phyloP scores from a whole-genome alignment of 371 early-diverging fungal species.

The Mucor racemosus region DNA sequence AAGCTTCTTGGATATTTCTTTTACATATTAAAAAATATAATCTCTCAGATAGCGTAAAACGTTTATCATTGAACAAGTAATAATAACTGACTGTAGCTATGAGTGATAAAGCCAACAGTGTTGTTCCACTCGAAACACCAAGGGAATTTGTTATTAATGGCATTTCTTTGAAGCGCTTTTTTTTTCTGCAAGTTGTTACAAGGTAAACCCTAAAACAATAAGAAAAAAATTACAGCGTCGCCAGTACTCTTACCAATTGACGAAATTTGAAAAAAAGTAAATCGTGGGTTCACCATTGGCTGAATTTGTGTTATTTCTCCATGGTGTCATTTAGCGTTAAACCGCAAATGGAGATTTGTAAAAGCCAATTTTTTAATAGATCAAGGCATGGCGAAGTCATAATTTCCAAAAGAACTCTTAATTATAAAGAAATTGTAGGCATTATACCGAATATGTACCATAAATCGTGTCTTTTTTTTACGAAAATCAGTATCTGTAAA shows the following conservation, averaged over 20 bases:
- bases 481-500: no score
- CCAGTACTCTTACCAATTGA: neutral
- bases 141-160: neutral
- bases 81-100: constrained; percentile 12
- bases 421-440: no score
- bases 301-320: neutral
- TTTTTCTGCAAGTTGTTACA: neutral
- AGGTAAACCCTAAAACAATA: neutral
- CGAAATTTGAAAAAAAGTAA: neutral
- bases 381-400: no score
- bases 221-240: constrained; percentile 1
- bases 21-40: constrained; percentile 43
- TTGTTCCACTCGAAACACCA: constrained; percentile 5
- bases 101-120: constrained; percentile 15
- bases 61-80: constrained; percentile 13
- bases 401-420: no score
- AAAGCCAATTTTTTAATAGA: no score
- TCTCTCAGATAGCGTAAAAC: constrained; percentile 32
- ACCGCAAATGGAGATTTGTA: no score
- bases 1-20: constrained; percentile 39
- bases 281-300: neutral
- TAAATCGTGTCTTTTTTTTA: no score
- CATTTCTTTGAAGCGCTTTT: neutral
- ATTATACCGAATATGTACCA: no score
- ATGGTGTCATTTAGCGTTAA: no score